Conservation (phyloP, 176 grass and related monocot genomes). For the Puccinellia tenuiflora region DNA sequence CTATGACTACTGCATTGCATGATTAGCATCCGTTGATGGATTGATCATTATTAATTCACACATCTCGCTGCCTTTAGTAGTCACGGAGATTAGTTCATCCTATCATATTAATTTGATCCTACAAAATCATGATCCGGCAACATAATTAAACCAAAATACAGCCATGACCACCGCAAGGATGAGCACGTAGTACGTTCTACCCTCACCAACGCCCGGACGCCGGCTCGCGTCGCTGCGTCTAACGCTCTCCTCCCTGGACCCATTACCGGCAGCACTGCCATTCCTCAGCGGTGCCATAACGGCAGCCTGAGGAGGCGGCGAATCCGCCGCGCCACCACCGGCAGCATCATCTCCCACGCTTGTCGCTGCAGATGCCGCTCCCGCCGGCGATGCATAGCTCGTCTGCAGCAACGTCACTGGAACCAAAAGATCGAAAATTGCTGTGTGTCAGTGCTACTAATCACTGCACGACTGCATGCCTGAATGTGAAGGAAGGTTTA, state of each 20-base stretch:
- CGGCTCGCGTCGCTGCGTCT: constrained; percentile 7
- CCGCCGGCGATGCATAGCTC: not conserved
- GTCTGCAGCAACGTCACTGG: constrained; percentile 18
- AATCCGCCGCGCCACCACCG: not conserved
- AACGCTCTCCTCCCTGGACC: not conserved
- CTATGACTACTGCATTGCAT: not conserved
- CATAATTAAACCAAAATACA: not conserved
- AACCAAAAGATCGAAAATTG: not conserved
- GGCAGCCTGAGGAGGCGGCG: not conserved
- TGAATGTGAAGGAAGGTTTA: no score
- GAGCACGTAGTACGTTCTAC: not conserved
- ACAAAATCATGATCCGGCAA: not conserved
- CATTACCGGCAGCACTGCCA: not conserved
- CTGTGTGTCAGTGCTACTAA: no score
- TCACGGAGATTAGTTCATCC: not conserved
- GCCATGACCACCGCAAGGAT: not conserved
- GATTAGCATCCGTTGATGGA: not conserved
- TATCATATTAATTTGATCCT: not conserved
- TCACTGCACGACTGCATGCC: no score
- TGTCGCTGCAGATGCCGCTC: not conserved
- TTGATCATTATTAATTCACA: not conserved
- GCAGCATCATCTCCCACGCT: not conserved
- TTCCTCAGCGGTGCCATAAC: not conserved
- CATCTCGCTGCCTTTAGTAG: not conserved
- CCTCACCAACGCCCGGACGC: not conserved